These are phyloP conservation scores for Aspergillus bertholletiae DNA, from an alignment of 495 filamentous ascomycete genomes.

Conservation along the genomic window DNA sequence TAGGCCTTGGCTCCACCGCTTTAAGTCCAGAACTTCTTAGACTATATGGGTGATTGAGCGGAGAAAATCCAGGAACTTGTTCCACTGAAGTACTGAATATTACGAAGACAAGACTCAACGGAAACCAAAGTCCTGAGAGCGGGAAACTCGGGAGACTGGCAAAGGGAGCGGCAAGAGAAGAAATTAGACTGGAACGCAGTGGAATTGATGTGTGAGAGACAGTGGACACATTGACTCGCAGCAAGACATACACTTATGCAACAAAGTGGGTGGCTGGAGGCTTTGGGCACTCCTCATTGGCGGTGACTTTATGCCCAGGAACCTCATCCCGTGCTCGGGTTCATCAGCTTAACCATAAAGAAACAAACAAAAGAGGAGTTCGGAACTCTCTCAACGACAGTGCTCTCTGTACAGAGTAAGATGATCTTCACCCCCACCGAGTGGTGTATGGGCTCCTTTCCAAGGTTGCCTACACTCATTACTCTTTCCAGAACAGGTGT, in stretches of 20 bases:
- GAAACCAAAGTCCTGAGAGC: neutral
- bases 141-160: neutral
- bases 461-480: too few relatives aligned
- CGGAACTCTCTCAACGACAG: too few relatives aligned
- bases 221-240: neutral
- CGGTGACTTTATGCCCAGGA: neutral
- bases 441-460: too few relatives aligned
- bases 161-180: neutral
- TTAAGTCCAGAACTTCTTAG: neutral
- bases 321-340: neutral
- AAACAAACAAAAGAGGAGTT: neutral
- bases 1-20: slow-evolving; percentile 25
- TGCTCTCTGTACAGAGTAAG: too few relatives aligned
- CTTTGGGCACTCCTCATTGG: neutral
- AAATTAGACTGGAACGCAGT: neutral
- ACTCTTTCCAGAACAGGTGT: neutral
- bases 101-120: neutral
- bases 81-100: neutral
- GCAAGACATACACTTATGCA: neutral
- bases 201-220: neutral
- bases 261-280: neutral
- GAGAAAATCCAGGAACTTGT: neutral
- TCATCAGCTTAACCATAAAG: too few relatives aligned
- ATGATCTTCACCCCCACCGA: too few relatives aligned
- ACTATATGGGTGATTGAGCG: neutral